Conservation (phyloP, 2,329 filamentous ascomycete genomes). For the Apiospora sp. region DNA sequence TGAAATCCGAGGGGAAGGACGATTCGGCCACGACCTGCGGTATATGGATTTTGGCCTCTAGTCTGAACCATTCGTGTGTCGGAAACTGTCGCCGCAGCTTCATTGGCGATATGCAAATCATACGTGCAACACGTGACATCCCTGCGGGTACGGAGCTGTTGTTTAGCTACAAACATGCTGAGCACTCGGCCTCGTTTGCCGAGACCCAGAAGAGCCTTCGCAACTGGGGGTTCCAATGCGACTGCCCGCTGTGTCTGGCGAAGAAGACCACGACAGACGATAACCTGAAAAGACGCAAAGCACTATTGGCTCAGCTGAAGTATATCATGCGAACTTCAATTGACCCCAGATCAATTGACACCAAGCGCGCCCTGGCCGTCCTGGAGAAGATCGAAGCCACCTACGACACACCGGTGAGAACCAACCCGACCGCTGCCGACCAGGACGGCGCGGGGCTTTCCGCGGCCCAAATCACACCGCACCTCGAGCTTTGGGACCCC, state of each 20-base stretch:
- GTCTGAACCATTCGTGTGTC: conserved; percentile 61
- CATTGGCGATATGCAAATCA: conserved; percentile 61
- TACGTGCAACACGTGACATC: conserved; percentile 56
- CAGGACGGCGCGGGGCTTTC: not conserved
- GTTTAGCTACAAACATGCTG: conserved; percentile 47
- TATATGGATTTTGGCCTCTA: conserved; percentile 56
- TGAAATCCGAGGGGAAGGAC: not conserved
- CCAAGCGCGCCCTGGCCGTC: conserved; percentile 27
- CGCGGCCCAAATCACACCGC: conserved; percentile 11
- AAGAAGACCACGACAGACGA: conserved; percentile 33
- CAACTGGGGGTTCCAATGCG: conserved; percentile 52
- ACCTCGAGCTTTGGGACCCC: conserved; percentile 34
- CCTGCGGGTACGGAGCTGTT: conserved; percentile 53
- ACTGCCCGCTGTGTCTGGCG: conserved; percentile 48
- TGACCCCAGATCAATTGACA: not conserved
- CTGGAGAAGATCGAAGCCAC: conserved; percentile 36
- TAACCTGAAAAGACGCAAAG: conserved; percentile 31
- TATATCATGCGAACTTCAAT: conserved; percentile 16
- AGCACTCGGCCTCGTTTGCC: conserved; percentile 35
- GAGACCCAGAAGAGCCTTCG: conserved; percentile 41
- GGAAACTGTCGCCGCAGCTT: conserved; percentile 56
- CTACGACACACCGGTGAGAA: conserved; percentile 28
- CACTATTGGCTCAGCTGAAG: conserved; percentile 25
- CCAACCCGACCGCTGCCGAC: not conserved
- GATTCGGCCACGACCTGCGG: conserved; percentile 43